Base-by-base conservation (phyloP, 2,329 filamentous ascomycete genomes). In the Epichloe amarillans region DNA sequence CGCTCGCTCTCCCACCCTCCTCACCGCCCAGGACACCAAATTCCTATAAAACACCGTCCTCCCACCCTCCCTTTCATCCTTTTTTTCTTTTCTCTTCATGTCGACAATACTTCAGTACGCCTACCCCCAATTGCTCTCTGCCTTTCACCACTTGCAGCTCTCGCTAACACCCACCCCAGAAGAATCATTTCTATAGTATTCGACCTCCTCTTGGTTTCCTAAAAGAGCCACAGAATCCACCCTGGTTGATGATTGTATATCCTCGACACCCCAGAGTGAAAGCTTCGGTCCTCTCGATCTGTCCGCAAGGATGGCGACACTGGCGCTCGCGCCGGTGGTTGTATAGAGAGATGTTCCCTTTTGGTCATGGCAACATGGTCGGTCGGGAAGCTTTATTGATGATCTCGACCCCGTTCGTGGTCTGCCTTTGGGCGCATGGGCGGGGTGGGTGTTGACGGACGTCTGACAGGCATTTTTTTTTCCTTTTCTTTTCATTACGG, bases 161-260 rank as follows among this genome's bases (percentile, higher is more conserved):
- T 35, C 52, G 52, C 60, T 63, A 58, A 62, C 57, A 52, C 50
- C 52, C 36, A 39, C 58, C 57, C 57, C 66, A 74, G 67, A 71
- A 88, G 86, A 90, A 91, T 91, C 87, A 88, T 87, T 94, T 95
- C 86, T 95, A 90, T 89, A 95, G 88, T 90, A 83, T 78, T 87
- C 82, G 82, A 89, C 85, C 79, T 77, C 78, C 82, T 88, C 86
- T 93, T 84, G 88, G 82, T 84, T 91, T 80, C 82, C 81, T 79
- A 89, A 79, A 85, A 77, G 77, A 95, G 89, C 86, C 80, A 88
- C 85, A 91, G 84, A 88, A 80, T 82, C 82, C 80, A 91, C 83
- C 86, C 87, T 88, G 87, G 86, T 86, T 87, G 88, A 94, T 93
- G 88, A 94, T 70, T 72, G 63, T 63, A 86, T 79, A 84, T 87